Evolutionary conservation across 2,329 filamentous ascomycete species (phyloP).

Genomic region (Corinectria fuckeliana): DNA sequence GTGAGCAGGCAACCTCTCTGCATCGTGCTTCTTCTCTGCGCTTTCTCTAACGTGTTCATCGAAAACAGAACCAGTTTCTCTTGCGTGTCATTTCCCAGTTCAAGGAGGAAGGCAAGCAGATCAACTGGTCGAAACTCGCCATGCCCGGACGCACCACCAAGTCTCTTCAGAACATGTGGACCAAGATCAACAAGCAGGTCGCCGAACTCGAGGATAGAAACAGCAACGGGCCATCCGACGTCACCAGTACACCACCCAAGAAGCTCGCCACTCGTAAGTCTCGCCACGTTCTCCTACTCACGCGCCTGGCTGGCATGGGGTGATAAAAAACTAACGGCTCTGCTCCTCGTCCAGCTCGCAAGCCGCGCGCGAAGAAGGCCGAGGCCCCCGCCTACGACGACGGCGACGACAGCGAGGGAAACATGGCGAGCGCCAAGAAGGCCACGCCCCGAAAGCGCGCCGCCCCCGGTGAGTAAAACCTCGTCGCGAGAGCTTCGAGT

Average conservation of each 20-base stretch:
- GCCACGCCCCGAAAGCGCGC: conserved; percentile 28
- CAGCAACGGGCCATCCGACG: not conserved
- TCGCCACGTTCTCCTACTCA: too few relatives aligned
- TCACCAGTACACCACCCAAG: conserved; percentile 25
- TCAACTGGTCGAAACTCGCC: conserved; percentile 45
- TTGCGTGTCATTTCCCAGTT: conserved; percentile 45
- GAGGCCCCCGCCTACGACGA: not conserved
- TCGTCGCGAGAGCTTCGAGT: not conserved
- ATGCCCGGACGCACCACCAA: conserved; percentile 49
- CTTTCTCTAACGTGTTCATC: not conserved
- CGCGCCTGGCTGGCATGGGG: not conserved
- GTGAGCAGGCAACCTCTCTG: conserved; percentile 25
- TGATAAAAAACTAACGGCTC: conserved; percentile 3
- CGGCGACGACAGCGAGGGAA: conserved; percentile 12
- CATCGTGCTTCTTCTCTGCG: not conserved
- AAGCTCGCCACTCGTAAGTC: conserved; percentile 35
- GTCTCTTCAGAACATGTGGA: conserved; percentile 47
- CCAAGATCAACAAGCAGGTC: conserved; percentile 44
- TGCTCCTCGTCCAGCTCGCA: conserved; percentile 27
- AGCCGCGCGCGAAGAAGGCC: conserved; percentile 28
- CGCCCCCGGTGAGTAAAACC: conserved; percentile 15
- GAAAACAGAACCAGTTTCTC: conserved; percentile 44
- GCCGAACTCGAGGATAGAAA: conserved; percentile 42
- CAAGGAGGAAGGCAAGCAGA: conserved; percentile 40
- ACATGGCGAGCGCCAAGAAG: conserved; percentile 16